These are phyloP conservation scores for Acacia concinna DNA, from an alignment of 331 rosid species.

Conservation along the genomic window DNA sequence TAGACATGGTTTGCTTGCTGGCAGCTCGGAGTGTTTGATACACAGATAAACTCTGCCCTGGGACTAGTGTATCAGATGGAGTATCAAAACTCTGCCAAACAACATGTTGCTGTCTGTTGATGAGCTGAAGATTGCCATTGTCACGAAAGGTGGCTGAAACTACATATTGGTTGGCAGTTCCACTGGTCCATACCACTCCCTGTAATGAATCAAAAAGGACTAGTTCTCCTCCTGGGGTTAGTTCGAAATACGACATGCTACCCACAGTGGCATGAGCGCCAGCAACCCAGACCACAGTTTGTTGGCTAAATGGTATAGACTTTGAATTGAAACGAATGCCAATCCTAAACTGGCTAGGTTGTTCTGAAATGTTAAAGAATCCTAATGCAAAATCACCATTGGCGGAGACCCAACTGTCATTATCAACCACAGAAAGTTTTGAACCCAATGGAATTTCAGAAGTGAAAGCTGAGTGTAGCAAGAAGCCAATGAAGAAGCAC, in stretches of 20 bases:
- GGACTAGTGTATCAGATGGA: slow-evolving; percentile 79
- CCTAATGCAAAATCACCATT: slow-evolving; percentile 77
- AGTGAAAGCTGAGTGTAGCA: slow-evolving; percentile 42
- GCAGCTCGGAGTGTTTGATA: slow-evolving; percentile 58
- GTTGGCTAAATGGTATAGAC: slow-evolving; percentile 54
- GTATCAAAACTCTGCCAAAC: slow-evolving; percentile 76
- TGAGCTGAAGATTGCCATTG: slow-evolving; percentile 69
- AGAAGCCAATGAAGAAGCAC: slow-evolving; percentile 42
- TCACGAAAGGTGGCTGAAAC: slow-evolving; percentile 58
- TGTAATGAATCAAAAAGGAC: slow-evolving; percentile 55
- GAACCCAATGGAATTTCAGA: slow-evolving; percentile 69
- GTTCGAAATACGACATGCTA: slow-evolving; percentile 58
- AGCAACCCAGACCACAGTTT: slow-evolving; percentile 64
- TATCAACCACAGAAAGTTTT: slow-evolving; percentile 53
- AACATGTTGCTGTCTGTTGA: slow-evolving; percentile 42
- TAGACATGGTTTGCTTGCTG: slow-evolving; percentile 44
- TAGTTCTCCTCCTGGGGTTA: slow-evolving; percentile 59
- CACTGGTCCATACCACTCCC: slow-evolving; percentile 57
- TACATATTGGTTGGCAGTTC: slow-evolving; percentile 46
- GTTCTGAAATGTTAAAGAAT: slow-evolving; percentile 55
- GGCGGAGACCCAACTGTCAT: slow-evolving; percentile 62
- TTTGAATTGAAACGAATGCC: slow-evolving; percentile 73
- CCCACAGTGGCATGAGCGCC: slow-evolving; percentile 59
- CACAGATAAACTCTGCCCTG: slow-evolving; percentile 66
- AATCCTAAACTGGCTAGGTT: slow-evolving; percentile 53